These are phyloP conservation scores for Ilyonectria robusta DNA, from an alignment of 2,329 filamentous ascomycete species.

Conservation along the genomic window DNA sequence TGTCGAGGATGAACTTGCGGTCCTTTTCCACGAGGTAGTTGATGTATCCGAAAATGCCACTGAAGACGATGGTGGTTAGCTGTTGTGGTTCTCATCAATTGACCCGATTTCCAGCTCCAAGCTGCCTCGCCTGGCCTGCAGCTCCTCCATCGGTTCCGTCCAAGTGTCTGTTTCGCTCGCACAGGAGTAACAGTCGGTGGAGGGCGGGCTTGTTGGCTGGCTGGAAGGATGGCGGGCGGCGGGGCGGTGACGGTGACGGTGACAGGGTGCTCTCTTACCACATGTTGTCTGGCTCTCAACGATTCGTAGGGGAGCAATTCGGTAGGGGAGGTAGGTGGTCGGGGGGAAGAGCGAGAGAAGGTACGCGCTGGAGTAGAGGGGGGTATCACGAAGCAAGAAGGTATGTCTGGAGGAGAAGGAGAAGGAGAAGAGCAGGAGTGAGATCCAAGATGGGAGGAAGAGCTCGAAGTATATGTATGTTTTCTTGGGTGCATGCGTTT, in stretches of 20 bases:
- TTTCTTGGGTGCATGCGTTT: conserved; percentile 10
- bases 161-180: conserved; percentile 28
- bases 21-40: conserved; percentile 99
- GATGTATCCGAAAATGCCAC: conserved; percentile 98
- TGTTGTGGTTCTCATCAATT: conserved; percentile 37
- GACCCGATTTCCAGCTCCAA: conserved; percentile 27
- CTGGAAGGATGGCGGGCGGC: background rate
- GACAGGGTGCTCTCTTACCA: conserved; percentile 43
- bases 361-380: conserved; percentile 33
- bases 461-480: conserved; percentile 46
- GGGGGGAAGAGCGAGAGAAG: conserved; percentile 42
- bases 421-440: conserved; percentile 43
- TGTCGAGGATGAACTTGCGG: conserved; percentile 95
- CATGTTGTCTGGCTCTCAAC: conserved; percentile 45
- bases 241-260: conserved; percentile 6
- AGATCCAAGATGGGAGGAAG: conserved; percentile 37
- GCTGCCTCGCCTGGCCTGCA: conserved; percentile 22
- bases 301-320: conserved; percentile 31
- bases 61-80: conserved; percentile 56
- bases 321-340: conserved; percentile 29
- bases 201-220: conserved; percentile 4
- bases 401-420: conserved; percentile 37
- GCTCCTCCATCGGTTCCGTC: conserved; percentile 19
- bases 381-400: conserved; percentile 50
- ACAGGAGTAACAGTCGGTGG: conserved; percentile 34